Conservation (phyloP, 805 yeast species). For the Sporopachydermia lactativora region DNA sequence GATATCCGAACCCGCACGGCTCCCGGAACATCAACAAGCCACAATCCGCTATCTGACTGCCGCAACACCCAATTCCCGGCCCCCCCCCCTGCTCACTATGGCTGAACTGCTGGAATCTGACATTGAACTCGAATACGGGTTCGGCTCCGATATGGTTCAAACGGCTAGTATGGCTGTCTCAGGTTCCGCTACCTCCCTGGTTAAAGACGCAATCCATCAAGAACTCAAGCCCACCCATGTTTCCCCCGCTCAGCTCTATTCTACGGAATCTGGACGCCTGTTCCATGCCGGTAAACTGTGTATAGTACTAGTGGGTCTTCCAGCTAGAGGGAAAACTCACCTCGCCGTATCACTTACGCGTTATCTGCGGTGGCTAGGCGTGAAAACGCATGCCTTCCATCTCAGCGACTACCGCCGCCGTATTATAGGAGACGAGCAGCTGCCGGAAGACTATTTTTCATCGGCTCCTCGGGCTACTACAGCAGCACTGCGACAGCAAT, state of each 20-base stretch:
- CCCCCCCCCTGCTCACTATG: too few relatives aligned
- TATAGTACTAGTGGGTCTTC: slow-evolving; percentile 80
- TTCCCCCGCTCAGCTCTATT: slow-evolving; percentile 85
- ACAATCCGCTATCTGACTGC: too few relatives aligned
- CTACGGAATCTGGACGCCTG: slow-evolving; percentile 82
- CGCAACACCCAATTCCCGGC: too few relatives aligned
- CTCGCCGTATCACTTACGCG: slow-evolving; percentile 84
- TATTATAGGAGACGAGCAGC: slow-evolving; percentile 28
- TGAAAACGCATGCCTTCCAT: slow-evolving; percentile 81
- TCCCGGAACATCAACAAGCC: too few relatives aligned
- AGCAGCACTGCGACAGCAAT: slow-evolving; percentile 35
- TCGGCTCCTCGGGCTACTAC: slow-evolving; percentile 38
- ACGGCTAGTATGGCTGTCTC: background rate
- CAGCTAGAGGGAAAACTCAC: slow-evolving; percentile 93
- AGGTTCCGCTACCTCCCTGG: background rate
- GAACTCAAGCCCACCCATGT: slow-evolving; percentile 46
- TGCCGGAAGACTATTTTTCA: slow-evolving; percentile 58
- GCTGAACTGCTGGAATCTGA: background rate
- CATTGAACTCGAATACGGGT: background rate
- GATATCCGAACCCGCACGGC: too few relatives aligned
- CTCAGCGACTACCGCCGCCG: slow-evolving; percentile 80
- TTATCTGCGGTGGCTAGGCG: slow-evolving; percentile 93
- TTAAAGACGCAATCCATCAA: slow-evolving; percentile 55
- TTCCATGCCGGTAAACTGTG: slow-evolving; percentile 94
- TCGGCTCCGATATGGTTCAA: background rate